Conservation (phyloP, 2,329 filamentous ascomycete genomes). For the Ciborinia camelliae region DNA sequence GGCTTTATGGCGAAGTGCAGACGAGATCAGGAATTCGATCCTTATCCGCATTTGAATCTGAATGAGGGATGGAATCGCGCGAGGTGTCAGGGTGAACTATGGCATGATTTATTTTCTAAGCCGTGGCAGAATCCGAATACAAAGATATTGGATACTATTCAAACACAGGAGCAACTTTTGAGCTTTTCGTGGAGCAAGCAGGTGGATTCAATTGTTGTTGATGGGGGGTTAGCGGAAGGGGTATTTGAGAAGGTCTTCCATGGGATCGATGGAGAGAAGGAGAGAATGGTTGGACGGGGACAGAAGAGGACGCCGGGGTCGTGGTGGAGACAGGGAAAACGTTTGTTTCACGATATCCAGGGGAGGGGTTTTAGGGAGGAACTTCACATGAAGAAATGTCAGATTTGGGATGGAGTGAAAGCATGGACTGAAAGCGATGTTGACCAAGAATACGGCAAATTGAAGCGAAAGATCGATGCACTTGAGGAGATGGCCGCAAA, state of each 20-base stretch:
- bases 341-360: slow-evolving; percentile 18
- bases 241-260: slow-evolving; percentile 26
- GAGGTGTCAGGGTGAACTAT: slow-evolving; percentile 7
- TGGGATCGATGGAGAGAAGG: slow-evolving; percentile 14
- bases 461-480: slow-evolving; percentile 11
- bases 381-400: slow-evolving; percentile 11
- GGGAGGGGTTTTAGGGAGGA: slow-evolving; percentile 22
- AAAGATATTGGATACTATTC: background rate
- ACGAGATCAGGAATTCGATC: background rate
- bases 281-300: background rate
- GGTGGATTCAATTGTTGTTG: slow-evolving; percentile 20
- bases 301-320: slow-evolving; percentile 21
- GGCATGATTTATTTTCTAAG: background rate
- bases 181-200: slow-evolving; percentile 21
- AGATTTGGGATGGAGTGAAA: slow-evolving; percentile 1
- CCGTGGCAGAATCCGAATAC: background rate
- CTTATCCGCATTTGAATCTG: slow-evolving; percentile 2
- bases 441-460: background rate
- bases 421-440: slow-evolving; percentile 7
- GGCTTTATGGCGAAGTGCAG: background rate
- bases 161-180: background rate
- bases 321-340: slow-evolving; percentile 25
- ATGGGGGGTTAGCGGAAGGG: slow-evolving; percentile 18
- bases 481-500: background rate
- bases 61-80: slow-evolving; percentile 13